A percentile compares a stretch with the other conserved stretches of the same genome.
These are phyloP conservation scores for Aspergillus quadricinctus DNA, from an alignment of 2,329 filamentous ascomycete genomes.

Conservation along the genomic window DNA sequence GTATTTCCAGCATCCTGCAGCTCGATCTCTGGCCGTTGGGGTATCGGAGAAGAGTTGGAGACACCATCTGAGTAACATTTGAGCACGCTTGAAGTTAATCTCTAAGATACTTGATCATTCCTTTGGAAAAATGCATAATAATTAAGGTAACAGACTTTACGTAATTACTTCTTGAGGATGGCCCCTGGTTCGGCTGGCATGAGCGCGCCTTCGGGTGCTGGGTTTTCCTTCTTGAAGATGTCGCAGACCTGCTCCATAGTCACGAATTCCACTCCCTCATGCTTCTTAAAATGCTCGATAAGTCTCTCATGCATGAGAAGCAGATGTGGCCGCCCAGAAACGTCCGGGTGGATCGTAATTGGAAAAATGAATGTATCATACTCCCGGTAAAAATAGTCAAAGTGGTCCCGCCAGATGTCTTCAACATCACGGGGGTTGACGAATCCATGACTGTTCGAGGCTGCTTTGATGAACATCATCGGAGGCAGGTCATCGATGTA, in stretches of 20 bases:
- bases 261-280: slow-evolving; percentile 15
- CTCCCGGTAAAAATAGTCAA: slow-evolving; percentile 68
- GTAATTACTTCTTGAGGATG: neutral
- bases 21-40: neutral
- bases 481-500: slow-evolving; percentile 43
- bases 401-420: slow-evolving; percentile 59
- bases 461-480: slow-evolving; percentile 44
- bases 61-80: neutral
- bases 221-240: slow-evolving; percentile 5
- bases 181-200: neutral
- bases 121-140: neutral
- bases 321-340: slow-evolving; percentile 66
- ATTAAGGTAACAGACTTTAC: neutral
- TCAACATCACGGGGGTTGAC: slow-evolving; percentile 55
- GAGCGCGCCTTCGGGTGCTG: neutral
- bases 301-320: slow-evolving; percentile 68
- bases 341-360: slow-evolving; percentile 71
- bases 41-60: neutral
- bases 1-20: neutral
- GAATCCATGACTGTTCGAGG: slow-evolving; percentile 53
- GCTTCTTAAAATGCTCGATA: slow-evolving; percentile 25
- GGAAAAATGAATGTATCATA: slow-evolving; percentile 75
- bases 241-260: slow-evolving; percentile 23
- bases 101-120: neutral
- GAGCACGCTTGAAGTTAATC: neutral